Evolutionary conservation across 1,284 basidiomycete species (phyloP).

Genomic region (Ceraceosorus bombacis): DNA sequence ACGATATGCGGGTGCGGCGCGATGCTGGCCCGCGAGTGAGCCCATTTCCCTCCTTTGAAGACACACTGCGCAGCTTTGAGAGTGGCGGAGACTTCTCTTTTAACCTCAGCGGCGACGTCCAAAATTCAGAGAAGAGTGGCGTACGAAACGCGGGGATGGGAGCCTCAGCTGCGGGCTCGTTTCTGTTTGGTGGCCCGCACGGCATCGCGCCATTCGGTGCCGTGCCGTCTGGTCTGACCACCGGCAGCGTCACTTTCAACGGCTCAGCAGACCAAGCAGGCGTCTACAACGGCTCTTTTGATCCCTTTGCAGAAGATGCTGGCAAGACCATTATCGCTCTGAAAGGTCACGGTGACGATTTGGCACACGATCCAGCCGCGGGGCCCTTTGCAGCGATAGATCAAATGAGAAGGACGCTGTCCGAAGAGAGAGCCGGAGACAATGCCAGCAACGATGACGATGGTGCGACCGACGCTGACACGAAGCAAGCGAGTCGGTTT

Average conservation of each 20-base stretch:
- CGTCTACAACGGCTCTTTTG: constrained; percentile 40
- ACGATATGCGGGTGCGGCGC: constrained; percentile 69
- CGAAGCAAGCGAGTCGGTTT: constrained; percentile 32
- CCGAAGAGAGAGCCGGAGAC: constrained; percentile 17
- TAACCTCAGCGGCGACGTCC: constrained; percentile 27
- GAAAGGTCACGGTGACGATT: neutral
- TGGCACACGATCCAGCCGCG: neutral
- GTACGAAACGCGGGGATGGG: neutral
- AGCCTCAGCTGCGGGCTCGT: constrained; percentile 5
- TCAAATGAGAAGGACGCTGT: constrained; percentile 28
- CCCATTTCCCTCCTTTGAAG: constrained; percentile 43
- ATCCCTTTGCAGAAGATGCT: constrained; percentile 39
- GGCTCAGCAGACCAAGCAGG: neutral
- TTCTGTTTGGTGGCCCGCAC: constrained; percentile 1
- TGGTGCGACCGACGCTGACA: constrained; percentile 8
- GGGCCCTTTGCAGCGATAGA: constrained; percentile 29
- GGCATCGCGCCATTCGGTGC: constrained; percentile 1
- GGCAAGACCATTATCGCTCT: constrained; percentile 21
- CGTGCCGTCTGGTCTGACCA: neutral
- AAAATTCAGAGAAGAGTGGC: constrained; percentile 3
- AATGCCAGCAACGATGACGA: constrained; percentile 14
- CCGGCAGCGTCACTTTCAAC: constrained; percentile 3
- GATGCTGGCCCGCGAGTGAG: constrained; percentile 52
- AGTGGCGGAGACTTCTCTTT: constrained; percentile 44
- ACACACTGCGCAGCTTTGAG: constrained; percentile 34